Conservation (phyloP, 108 stramenopile species). For the Seminavis robusta region DNA sequence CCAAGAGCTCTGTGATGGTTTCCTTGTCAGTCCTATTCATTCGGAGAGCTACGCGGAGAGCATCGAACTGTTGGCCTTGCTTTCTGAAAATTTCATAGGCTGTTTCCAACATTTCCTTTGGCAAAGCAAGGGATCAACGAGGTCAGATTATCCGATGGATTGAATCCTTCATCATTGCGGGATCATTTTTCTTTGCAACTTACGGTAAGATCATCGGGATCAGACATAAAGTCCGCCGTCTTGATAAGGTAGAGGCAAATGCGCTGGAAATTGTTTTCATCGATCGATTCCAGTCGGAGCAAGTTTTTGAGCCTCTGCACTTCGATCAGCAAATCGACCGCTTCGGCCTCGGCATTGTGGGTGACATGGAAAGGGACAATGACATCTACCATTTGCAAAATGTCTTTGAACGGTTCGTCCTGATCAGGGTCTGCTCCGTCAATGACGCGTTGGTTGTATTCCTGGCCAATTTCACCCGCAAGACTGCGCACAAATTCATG, state of each 20-base stretch:
- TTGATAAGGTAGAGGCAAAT: slow-evolving; percentile 97
- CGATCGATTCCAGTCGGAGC: slow-evolving; percentile 71
- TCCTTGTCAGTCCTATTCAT: slow-evolving; percentile 61
- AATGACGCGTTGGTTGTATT: slow-evolving; percentile 85
- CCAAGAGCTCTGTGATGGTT: slow-evolving; percentile 70
- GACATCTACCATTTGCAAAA: slow-evolving; percentile 90
- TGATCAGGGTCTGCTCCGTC: slow-evolving; percentile 69
- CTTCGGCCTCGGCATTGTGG: slow-evolving; percentile 99
- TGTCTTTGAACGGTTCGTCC: slow-evolving; percentile 72
- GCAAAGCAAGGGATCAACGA: not conserved
- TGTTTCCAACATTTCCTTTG: slow-evolving; percentile 83
- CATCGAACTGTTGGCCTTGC: slow-evolving; percentile 86
- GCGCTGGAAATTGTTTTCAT: slow-evolving; percentile 91
- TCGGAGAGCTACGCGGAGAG: slow-evolving; percentile 90
- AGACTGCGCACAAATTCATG: slow-evolving; percentile 96
- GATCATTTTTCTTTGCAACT: slow-evolving; percentile 7
- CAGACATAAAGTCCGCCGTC: slow-evolving; percentile 93
- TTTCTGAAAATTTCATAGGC: slow-evolving; percentile 87
- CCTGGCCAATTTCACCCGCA: slow-evolving; percentile 96
- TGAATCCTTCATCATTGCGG: not conserved
- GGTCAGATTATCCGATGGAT: not conserved
- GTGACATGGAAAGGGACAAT: slow-evolving; percentile 97
- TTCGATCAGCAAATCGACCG: slow-evolving; percentile 97
- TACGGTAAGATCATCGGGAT: slow-evolving; percentile 88
- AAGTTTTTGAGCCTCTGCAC: slow-evolving; percentile 87